Conservation (phyloP, 148 eudicot genomes). For the Chenopodium berlandieri region DNA sequence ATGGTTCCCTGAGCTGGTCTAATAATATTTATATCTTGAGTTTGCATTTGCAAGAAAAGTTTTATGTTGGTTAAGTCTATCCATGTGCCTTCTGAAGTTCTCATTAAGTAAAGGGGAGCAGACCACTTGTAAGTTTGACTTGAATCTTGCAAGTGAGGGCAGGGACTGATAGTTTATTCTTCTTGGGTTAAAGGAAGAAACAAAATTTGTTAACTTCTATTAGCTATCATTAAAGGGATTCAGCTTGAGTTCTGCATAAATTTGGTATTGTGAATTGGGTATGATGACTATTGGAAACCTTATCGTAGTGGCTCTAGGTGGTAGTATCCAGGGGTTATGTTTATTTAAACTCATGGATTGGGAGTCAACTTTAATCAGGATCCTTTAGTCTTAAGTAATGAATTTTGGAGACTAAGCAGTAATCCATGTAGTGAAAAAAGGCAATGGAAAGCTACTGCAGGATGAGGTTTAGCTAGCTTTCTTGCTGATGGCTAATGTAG, state of each 20-base stretch:
- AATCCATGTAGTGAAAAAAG: not conserved
- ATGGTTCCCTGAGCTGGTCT: not conserved
- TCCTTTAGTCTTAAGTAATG: not conserved
- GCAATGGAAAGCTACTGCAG: not conserved
- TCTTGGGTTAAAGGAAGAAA: conserved; percentile 23
- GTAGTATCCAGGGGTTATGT: not conserved
- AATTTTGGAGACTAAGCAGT: not conserved
- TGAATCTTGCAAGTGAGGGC: conserved; percentile 2
- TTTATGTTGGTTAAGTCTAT: not conserved
- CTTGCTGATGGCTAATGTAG: not conserved
- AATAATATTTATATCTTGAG: not conserved
- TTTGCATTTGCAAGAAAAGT: conserved; percentile 4
- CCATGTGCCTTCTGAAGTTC: conserved; percentile 26
- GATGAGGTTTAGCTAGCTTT: not conserved
- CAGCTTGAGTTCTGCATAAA: not conserved
- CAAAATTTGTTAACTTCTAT: not conserved
- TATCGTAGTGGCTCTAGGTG: not conserved
- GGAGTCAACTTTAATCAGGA: not conserved
- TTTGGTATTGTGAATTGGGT: not conserved
- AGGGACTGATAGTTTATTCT: conserved; percentile 14
- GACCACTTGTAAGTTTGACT: conserved; percentile 6
- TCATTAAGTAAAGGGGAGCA: conserved; percentile 23
- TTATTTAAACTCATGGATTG: not conserved
- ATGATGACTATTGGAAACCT: too few species aligned
- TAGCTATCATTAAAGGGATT: not conserved